These are phyloP conservation scores for Ceratocystis huliohia DNA, from an alignment of 2,329 filamentous ascomycete genomes.

Conservation along the genomic window DNA sequence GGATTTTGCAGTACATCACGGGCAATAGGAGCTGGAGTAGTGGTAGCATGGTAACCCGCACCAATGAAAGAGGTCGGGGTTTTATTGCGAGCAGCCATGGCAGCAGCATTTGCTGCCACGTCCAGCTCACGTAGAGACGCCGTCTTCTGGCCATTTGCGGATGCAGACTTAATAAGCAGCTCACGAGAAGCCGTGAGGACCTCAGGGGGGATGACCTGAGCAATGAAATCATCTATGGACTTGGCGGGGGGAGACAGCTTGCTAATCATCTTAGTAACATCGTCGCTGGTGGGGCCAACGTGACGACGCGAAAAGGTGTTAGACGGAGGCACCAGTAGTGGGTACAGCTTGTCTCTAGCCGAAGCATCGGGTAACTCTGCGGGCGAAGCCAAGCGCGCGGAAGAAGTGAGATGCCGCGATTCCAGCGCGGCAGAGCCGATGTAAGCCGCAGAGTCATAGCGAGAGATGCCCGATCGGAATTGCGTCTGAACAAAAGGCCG, in stretches of 20 bases:
- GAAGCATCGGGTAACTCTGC: constrained; percentile 7
- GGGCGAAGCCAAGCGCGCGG: not conserved
- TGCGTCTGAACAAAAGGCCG: constrained; percentile 8
- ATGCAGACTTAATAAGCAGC: constrained; percentile 10
- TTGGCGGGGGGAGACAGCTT: constrained; percentile 60
- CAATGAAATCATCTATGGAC: constrained; percentile 69
- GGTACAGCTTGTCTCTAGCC: constrained; percentile 13
- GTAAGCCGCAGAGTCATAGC: not conserved
- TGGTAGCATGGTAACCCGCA: constrained; percentile 76
- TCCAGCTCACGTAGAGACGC: constrained; percentile 45
- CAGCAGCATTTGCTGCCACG: constrained; percentile 35
- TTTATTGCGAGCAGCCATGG: constrained; percentile 30
- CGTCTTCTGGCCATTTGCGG: not conserved
- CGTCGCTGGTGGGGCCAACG: constrained; percentile 65
- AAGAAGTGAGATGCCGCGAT: not conserved
- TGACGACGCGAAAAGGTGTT: constrained; percentile 59
- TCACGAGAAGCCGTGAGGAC: constrained; percentile 40
- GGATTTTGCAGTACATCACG: constrained; percentile 86
- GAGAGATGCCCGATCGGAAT: not conserved
- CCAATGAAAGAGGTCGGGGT: constrained; percentile 61
- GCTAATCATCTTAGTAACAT: constrained; percentile 66
- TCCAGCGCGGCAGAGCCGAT: not conserved
- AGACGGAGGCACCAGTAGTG: constrained; percentile 18
- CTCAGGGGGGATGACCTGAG: constrained; percentile 68
- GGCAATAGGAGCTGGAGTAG: constrained; percentile 79